Percentiles rank a stretch among this genome's conserved stretches.
Evolutionary conservation across 2,329 filamentous ascomycete species (phyloP).

Genomic region (Domatiomyces catenatus): DNA sequence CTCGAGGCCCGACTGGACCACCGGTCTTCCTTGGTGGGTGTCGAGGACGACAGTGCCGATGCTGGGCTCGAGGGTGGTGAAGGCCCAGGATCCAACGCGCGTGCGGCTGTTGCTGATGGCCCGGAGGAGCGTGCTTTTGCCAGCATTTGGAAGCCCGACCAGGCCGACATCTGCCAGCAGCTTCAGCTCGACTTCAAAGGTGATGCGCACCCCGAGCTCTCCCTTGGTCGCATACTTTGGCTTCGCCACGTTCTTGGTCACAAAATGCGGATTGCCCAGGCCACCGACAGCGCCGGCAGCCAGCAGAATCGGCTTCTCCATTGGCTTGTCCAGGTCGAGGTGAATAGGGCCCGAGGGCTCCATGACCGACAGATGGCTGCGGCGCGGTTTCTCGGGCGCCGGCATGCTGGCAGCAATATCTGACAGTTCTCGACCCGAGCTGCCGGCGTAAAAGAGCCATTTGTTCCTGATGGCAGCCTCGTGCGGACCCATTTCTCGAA

Average conservation of each 20-base stretch:
- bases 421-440: slow-evolving; percentile 21
- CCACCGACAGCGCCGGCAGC: slow-evolving; percentile 80
- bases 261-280: slow-evolving; percentile 85
- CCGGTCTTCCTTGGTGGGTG: slow-evolving; percentile 61
- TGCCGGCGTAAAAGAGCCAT: slow-evolving; percentile 75
- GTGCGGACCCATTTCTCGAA: slow-evolving; percentile 25
- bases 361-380: slow-evolving; percentile 43
- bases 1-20: slow-evolving; percentile 31
- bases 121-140: slow-evolving; percentile 82
- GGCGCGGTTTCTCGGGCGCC: slow-evolving; percentile 35
- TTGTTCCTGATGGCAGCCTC: slow-evolving; percentile 39
- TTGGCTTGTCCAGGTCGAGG: slow-evolving; percentile 59
- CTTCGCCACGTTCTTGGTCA: slow-evolving; percentile 54
- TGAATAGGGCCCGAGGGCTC: slow-evolving; percentile 60
- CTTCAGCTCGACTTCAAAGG: slow-evolving; percentile 80
- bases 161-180: slow-evolving; percentile 87
- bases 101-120: slow-evolving; percentile 78
- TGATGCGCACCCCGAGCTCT: slow-evolving; percentile 60
- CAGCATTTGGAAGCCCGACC: slow-evolving; percentile 88
- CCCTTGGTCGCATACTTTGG: slow-evolving; percentile 84
- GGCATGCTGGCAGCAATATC: slow-evolving; percentile 9
- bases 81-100: slow-evolving; percentile 85
- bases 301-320: slow-evolving; percentile 68
- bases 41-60: slow-evolving; percentile 93
- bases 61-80: slow-evolving; percentile 87